Evolutionary conservation across 2,329 filamentous ascomycete genomes (phyloP), one percentile per base, ranked within the genome.

Genomic region (Diaporthe ilicicola): DNA sequence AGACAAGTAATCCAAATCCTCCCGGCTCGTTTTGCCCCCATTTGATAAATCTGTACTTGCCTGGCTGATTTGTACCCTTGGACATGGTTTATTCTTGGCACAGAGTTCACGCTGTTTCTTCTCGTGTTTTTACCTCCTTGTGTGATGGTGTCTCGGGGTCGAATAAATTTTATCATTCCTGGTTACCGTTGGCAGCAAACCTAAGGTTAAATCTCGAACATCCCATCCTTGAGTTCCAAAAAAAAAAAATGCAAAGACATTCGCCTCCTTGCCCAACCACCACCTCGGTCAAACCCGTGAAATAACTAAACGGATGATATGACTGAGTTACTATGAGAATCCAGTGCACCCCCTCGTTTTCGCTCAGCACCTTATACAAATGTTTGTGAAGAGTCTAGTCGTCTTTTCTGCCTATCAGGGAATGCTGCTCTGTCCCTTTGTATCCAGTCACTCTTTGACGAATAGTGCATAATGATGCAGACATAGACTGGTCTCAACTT

Each of bases 1-100:
- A 64, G 44, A 64, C 59, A 50, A 64, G 59, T 64, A 37, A 34
- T 50, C 44, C n/a, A 64, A 22, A 50, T n/a, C 44, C 59, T 50
- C 42, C 19, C 42, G 44, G 44, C 59, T 37, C 46, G 19, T 29
- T 34, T 46, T 15, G 4, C 19, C 42, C 19, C 22, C 9, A 29
- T 19, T 39, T 3, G 12, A 24, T 50, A 50, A 29, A 32, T 64
- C 7, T 24, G 34, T 15, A n/a, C 44, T 48, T 64, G 44, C 19
- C 44, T 64, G 37, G 15, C 29, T 37, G 3, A 24, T 24, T 19
- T 34, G 59, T 50, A 24, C 29, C 29, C 12, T 9, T 19, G 32
- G 32, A 29, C 42, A 50, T 37, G 44, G 13, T 3, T 19, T 64
- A 19, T 12, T 39, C 7, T 34, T 42, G 9, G n/a, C 22, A 62